Percentiles rank a stretch among this genome's conserved stretches.
Evolutionary conservation across 2,329 filamentous ascomycete species (phyloP).

Genomic region (Monilinia fructicola): DNA sequence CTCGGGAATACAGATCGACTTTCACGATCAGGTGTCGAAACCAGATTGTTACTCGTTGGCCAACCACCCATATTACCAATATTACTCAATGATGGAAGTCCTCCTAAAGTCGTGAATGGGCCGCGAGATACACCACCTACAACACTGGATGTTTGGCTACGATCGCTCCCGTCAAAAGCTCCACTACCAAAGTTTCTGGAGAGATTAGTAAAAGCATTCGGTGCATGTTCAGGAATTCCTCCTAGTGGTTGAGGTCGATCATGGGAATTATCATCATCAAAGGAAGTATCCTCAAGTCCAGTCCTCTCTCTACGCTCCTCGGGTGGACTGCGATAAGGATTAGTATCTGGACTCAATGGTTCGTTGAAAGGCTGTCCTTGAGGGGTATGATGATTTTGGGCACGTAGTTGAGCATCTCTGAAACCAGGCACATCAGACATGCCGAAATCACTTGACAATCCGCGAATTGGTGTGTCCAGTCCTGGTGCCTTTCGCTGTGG

Average conservation of each 20-base stretch:
- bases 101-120: slow-evolving; percentile 63
- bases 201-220: slow-evolving; percentile 55
- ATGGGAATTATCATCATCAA: slow-evolving; percentile 41
- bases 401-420: slow-evolving; percentile 52
- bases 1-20: slow-evolving; percentile 52
- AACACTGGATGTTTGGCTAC: slow-evolving; percentile 89
- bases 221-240: slow-evolving; percentile 52
- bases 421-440: slow-evolving; percentile 61
- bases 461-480: slow-evolving; percentile 46
- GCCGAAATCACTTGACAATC: slow-evolving; percentile 56
- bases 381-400: slow-evolving; percentile 45
- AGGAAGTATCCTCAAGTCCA: slow-evolving; percentile 50
- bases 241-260: slow-evolving; percentile 54
- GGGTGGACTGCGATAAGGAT: slow-evolving; percentile 90
- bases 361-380: slow-evolving; percentile 52
- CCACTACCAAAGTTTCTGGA: slow-evolving; percentile 50
- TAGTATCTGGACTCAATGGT: slow-evolving; percentile 88
- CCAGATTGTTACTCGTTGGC: slow-evolving; percentile 57
- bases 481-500: slow-evolving; percentile 45
- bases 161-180: slow-evolving; percentile 68
- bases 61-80: slow-evolving; percentile 47
- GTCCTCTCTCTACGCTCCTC: slow-evolving; percentile 55
- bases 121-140: slow-evolving; percentile 58
- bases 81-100: slow-evolving; percentile 55
- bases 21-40: slow-evolving; percentile 67